Conservation (phyloP, 2,329 filamentous ascomycete species). For the Diaporthe longicolla region DNA sequence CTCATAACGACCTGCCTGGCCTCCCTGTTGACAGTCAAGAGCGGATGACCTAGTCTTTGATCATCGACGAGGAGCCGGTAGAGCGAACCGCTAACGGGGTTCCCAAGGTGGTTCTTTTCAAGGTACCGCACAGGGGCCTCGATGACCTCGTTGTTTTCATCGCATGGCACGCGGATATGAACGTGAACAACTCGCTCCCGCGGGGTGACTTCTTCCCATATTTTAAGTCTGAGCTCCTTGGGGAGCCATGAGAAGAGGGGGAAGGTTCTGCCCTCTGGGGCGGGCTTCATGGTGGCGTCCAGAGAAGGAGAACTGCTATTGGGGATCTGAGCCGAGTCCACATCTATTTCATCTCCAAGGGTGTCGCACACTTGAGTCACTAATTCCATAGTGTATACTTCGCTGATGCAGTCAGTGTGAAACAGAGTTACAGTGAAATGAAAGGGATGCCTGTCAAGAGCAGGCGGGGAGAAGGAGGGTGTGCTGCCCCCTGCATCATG, state of each 20-base stretch:
- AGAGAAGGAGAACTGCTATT: not conserved
- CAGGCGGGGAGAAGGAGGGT: not conserved
- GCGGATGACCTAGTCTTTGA: conserved; percentile 21
- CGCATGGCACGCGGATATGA: not conserved
- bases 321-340: not conserved
- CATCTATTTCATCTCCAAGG: not conserved
- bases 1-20: conserved; percentile 9
- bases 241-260: conserved; percentile 25
- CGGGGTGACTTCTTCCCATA: conserved; percentile 40
- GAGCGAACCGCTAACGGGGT: conserved; percentile 36
- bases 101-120: conserved; percentile 35
- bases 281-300: not conserved
- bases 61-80: not conserved
- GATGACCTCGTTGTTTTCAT: not conserved
- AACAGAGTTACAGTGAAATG: not conserved
- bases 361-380: not conserved
- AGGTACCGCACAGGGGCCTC: conserved; percentile 31
- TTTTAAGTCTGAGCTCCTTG: conserved; percentile 39
- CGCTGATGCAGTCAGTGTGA: not conserved
- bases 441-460: too few relatives aligned
- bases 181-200: conserved; percentile 37
- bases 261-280: conserved; percentile 1
- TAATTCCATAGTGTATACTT: not conserved
- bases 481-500: not conserved
- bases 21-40: conserved; percentile 36